Conservation (phyloP, 108 stramenopile species). For the Cyclostephanos tholiformis region DNA sequence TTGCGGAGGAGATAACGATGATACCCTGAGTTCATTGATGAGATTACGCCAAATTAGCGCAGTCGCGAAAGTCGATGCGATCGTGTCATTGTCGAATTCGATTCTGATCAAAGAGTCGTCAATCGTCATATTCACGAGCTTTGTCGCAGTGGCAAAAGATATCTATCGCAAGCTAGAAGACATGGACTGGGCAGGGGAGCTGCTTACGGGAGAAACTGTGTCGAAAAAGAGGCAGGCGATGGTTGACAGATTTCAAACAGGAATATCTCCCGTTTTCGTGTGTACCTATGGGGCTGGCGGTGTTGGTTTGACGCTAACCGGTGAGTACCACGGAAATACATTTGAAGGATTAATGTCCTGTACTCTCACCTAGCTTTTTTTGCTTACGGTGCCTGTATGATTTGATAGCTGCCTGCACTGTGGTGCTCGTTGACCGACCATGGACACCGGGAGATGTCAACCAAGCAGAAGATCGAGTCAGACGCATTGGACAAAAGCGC, state of each 20-base stretch:
- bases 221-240: slow-evolving; percentile 67
- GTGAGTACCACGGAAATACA: not conserved
- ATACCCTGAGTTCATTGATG: slow-evolving; percentile 62
- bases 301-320: slow-evolving; percentile 82
- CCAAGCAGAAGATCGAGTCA: slow-evolving; percentile 80
- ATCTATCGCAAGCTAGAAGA: slow-evolving; percentile 60
- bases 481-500: slow-evolving; percentile 82
- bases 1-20: slow-evolving; percentile 45
- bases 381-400: too few relatives aligned
- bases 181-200: slow-evolving; percentile 63
- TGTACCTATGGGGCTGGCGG: slow-evolving; percentile 88
- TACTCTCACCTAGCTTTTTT: not conserved
- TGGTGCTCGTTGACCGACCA: slow-evolving; percentile 82
- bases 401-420: slow-evolving; percentile 60
- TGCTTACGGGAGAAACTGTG: slow-evolving; percentile 76
- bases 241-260: slow-evolving; percentile 82
- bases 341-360: not conserved
- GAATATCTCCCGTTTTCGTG: slow-evolving; percentile 74
- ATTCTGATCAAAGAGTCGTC: slow-evolving; percentile 67
- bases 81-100: slow-evolving; percentile 59
- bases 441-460: slow-evolving; percentile 83
- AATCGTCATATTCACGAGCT: slow-evolving; percentile 66
- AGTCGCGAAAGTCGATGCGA: slow-evolving; percentile 66
- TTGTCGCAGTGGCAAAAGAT: slow-evolving; percentile 68
- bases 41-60: slow-evolving; percentile 53